These are phyloP conservation scores for Starmerella vitae DNA, from an alignment of 805 yeast genomes.

Conservation along the genomic window DNA sequence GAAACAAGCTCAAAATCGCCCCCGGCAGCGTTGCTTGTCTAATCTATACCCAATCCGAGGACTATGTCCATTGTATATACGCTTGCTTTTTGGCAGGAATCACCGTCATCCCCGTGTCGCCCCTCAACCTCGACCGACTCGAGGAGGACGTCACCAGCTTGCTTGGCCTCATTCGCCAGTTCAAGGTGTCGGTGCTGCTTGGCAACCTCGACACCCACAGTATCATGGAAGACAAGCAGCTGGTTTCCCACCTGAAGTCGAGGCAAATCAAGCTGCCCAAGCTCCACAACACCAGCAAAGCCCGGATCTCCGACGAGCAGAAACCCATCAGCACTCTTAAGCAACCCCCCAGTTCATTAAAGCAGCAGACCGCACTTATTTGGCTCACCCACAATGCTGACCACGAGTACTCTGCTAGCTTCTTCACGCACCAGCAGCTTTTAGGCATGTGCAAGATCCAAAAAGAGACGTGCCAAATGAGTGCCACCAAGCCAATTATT, in stretches of 20 bases:
- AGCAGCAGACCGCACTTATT: slow-evolving; percentile 33
- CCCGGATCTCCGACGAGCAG: slow-evolving; percentile 28
- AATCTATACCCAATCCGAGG: slow-evolving; percentile 79
- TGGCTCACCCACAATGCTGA: slow-evolving; percentile 66
- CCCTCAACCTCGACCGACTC: slow-evolving; percentile 50
- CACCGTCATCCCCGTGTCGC: slow-evolving; percentile 61
- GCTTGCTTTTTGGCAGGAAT: slow-evolving; percentile 80
- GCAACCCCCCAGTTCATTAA: slow-evolving; percentile 16
- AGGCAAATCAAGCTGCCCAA: slow-evolving; percentile 33
- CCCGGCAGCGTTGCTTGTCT: slow-evolving; percentile 65
- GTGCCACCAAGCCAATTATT: slow-evolving; percentile 54
- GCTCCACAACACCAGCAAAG: slow-evolving; percentile 53
- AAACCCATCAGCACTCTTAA: slow-evolving; percentile 19
- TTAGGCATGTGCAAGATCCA: slow-evolving; percentile 73
- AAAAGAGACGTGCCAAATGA: slow-evolving; percentile 82
- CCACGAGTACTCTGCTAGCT: slow-evolving; percentile 45
- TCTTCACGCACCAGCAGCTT: slow-evolving; percentile 46
- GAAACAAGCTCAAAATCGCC: slow-evolving; percentile 47
- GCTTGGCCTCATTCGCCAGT: slow-evolving; percentile 52
- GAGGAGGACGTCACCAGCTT: slow-evolving; percentile 64
- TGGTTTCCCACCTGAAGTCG: slow-evolving; percentile 45
- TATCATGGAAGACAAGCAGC: slow-evolving; percentile 52
- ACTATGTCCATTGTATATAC: slow-evolving; percentile 63
- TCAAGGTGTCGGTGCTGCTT: slow-evolving; percentile 55
- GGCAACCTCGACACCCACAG: slow-evolving; percentile 66